These are phyloP conservation scores for Multifurca ochricompacta DNA, from an alignment of 768 basidiomycete species.

Conservation along the genomic window DNA sequence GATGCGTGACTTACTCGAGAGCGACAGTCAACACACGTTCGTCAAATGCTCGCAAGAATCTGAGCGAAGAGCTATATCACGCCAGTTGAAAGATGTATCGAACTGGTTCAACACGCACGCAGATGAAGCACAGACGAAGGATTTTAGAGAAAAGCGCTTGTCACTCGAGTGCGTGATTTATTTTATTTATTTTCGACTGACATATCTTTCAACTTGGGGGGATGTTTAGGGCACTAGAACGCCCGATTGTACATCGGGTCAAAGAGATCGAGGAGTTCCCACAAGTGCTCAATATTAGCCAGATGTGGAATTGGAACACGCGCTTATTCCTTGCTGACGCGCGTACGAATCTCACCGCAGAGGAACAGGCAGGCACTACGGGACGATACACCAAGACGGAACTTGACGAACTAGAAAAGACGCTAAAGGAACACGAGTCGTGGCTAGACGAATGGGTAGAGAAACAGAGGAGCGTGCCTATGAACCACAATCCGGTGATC, in stretches of 20 bases:
- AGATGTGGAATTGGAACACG: conserved; percentile 84
- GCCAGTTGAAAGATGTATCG: conserved; percentile 65
- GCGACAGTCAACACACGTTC: conserved; percentile 64
- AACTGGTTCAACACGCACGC: conserved; percentile 80
- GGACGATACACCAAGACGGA: conserved; percentile 87
- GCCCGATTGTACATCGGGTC: conserved; percentile 79
- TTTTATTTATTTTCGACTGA: no score
- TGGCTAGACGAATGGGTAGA: conserved; percentile 83
- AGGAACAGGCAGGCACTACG: conserved; percentile 48
- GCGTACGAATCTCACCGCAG: conserved; percentile 59
- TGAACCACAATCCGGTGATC: conserved; percentile 80
- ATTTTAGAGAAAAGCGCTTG: conserved; percentile 66
- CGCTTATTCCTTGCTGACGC: conserved; percentile 83
- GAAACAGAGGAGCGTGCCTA: conserved; percentile 67
- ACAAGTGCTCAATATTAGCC: conserved; percentile 69
- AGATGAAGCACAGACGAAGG: conserved; percentile 71
- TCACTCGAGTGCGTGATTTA: conserved; percentile 69
- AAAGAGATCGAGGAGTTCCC: conserved; percentile 85
- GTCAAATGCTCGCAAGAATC: conserved; percentile 70
- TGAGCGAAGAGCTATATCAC: conserved; percentile 62
- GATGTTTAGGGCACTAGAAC: conserved; percentile 55
- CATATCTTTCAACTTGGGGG: no score
- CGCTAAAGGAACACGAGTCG: conserved; percentile 67
- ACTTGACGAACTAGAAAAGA: conserved; percentile 67
- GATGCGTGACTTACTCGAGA: conserved; percentile 71